phyloP scores from a whole-genome alignment of 2,329 filamentous ascomycete genomes.

The Zymoseptoria tritici region DNA sequence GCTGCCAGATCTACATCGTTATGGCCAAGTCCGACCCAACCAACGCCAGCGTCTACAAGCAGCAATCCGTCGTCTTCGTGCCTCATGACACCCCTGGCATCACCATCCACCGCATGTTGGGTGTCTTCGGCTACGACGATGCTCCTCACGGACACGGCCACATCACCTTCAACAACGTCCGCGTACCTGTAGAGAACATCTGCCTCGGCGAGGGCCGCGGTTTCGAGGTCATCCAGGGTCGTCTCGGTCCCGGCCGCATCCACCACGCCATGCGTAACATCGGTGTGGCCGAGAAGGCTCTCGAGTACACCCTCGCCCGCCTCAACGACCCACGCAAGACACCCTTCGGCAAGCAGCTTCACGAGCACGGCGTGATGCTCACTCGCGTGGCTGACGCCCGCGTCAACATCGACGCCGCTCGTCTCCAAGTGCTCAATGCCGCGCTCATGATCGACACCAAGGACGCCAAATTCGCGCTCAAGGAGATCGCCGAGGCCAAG shows the following conservation, averaged over 20 bases:
- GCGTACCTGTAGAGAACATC: conserved; percentile 75
- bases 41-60: conserved; percentile 72
- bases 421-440: conserved; percentile 85
- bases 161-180: conserved; percentile 80
- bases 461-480: conserved; percentile 80
- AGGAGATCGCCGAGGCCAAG: conserved; percentile 93
- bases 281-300: conserved; percentile 78
- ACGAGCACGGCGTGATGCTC: conserved; percentile 86
- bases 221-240: conserved; percentile 97
- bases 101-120: conserved; percentile 85
- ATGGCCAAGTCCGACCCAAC: conserved; percentile 85
- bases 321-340: conserved; percentile 89
- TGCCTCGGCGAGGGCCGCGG: conserved; percentile 88
- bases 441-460: conserved; percentile 89
- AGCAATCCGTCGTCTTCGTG: conserved; percentile 91
- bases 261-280: conserved; percentile 97
- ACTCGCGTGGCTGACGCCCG: conserved; percentile 90
- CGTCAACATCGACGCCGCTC: conserved; percentile 87
- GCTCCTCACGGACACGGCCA: conserved; percentile 96
- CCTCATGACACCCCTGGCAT: conserved; percentile 74
- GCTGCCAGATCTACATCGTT: conserved; percentile 89
- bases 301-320: conserved; percentile 91
- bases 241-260: conserved; percentile 89
- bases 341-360: conserved; percentile 80
- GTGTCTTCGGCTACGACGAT: conserved; percentile 93